These are phyloP conservation scores for Borealophlyctis nickersoniae DNA, from an alignment of 192 early-diverging fungal genomes.

Conservation along the genomic window DNA sequence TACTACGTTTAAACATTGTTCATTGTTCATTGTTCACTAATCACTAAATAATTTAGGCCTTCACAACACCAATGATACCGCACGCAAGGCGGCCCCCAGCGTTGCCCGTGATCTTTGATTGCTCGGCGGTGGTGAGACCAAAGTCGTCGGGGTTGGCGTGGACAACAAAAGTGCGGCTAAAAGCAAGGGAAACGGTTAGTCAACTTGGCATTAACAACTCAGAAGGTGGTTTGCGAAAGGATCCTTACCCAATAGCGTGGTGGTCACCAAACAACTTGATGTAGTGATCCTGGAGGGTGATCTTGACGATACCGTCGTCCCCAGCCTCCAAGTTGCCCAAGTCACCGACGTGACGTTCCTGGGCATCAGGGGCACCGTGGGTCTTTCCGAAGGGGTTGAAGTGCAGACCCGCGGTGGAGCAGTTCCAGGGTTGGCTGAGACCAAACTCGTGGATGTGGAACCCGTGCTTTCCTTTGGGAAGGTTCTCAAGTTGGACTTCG, in stretches of 20 bases:
- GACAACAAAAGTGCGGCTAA: conserved; percentile 81
- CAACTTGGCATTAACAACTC: too few species aligned
- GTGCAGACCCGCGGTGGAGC: conserved; percentile 74
- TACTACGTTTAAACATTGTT: too few species aligned
- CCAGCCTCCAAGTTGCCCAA: conserved; percentile 77
- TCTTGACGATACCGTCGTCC: conserved; percentile 51
- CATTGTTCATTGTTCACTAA: too few species aligned
- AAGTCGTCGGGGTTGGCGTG: conserved; percentile 87
- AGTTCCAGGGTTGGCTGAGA: conserved; percentile 78
- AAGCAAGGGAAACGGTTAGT: too few species aligned
- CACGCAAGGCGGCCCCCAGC: conserved; percentile 77
- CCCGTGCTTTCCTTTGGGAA: conserved; percentile 74
- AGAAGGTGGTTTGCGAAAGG: too few species aligned
- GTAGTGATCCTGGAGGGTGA: conserved; percentile 51
- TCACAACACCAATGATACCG: conserved; percentile 82
- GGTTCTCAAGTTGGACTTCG: conserved; percentile 57
- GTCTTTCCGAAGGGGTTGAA: conserved; percentile 76
- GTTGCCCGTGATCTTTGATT: conserved; percentile 77
- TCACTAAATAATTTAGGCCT: conserved; percentile 9
- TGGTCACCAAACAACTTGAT: conserved; percentile 75
- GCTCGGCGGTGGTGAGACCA: conserved; percentile 69
- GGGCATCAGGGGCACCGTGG: conserved; percentile 73
- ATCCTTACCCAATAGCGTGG: conserved; percentile 77
- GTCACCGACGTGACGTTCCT: conserved; percentile 82
- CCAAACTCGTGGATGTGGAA: conserved; percentile 80